These are phyloP conservation scores for Remersonia thermophila DNA, from an alignment of 2,329 filamentous ascomycete species.

Conservation along the genomic window DNA sequence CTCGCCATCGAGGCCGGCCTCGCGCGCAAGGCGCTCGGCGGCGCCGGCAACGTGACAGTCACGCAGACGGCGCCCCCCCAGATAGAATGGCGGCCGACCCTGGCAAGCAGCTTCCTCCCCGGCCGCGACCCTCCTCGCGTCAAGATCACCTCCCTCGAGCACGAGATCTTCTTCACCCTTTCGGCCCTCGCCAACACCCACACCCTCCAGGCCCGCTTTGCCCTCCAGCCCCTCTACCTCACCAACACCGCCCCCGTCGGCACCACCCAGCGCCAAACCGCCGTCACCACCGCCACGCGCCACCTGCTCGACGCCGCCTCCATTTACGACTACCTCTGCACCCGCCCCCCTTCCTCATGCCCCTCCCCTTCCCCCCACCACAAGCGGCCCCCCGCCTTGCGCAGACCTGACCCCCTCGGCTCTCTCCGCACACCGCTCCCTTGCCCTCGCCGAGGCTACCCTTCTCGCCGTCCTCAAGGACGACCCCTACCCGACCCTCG, in stretches of 20 bases:
- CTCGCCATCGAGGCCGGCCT: conserved; percentile 64
- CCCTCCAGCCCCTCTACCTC: conserved; percentile 61
- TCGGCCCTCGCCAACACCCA: conserved; percentile 66
- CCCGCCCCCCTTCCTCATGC: conserved; percentile 36
- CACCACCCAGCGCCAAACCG: conserved; percentile 53
- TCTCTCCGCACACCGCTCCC: conserved; percentile 43
- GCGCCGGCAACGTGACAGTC: conserved; percentile 51
- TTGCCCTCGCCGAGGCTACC: conserved; percentile 79
- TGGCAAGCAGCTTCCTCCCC: conserved; percentile 49
- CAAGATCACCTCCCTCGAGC: conserved; percentile 61
- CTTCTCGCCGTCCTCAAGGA: conserved; percentile 85
- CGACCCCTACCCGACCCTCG: conserved; percentile 76
- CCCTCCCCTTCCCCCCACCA: conserved; percentile 6
- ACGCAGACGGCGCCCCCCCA: conserved; percentile 47
- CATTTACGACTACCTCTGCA: conserved; percentile 60
- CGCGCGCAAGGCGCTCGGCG: conserved; percentile 33
- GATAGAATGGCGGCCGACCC: conserved; percentile 75
- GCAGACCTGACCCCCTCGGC: conserved; percentile 41
- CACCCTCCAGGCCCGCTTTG: conserved; percentile 57
- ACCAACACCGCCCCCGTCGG: conserved; percentile 48
- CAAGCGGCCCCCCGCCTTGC: conserved; percentile 34
- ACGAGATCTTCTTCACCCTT: conserved; percentile 71
- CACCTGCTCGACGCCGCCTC: conserved; percentile 66
- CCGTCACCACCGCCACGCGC: conserved; percentile 64
- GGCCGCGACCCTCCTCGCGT: conserved; percentile 47